Base-by-base conservation (phyloP, 495 filamentous ascomycete species). In the Penicillium cataractarum region DNA sequence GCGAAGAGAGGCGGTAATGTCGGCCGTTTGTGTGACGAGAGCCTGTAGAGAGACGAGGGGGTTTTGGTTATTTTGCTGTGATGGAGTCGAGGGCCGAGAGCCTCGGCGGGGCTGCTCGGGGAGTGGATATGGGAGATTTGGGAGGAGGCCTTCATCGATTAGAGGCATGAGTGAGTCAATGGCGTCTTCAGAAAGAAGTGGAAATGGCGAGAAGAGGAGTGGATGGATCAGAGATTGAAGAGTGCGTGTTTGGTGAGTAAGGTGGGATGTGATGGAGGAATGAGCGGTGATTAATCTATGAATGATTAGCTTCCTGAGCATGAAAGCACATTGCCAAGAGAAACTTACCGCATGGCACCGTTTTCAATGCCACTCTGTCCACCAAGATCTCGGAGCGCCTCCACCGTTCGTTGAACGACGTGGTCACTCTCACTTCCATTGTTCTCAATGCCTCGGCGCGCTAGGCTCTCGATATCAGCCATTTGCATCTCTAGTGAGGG, bases 241-340 rank as follows among this genome's bases (percentile, higher is more conserved):
- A 21, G 87, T 85, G 53, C 90, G 88, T 32, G 91, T 90, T 81
- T 96, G 92, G 76, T 95, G 88, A n/a, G 83, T 83, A 37, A 96
- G 82, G 72, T 97, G 91, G 33, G 90, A 89, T 55, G 91, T 87
- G 35, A 97, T 83, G 19, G 93, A 92, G 42, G 89, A 87, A 75
- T 97, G 91, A 37, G 92, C 91, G 27, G 92, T 96, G 67, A 93
- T 92, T 60, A 97, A 82, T 70, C 93, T 96, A 65, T 50, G 53
- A 65, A 39, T 12, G 53, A 55, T 42, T n/a, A 50, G 35, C 55
- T 6, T 22, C 44, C 26, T 50, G 44, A 29, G 21, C 57, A 52
- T 40, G 39, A 39, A n/a, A 2, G 29, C 12, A 17, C 2, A 15
- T 6, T 29, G 32, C 13, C 8, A n/a, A 4, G 4, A 22, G 6